A percentile compares a stretch with the other conserved stretches of the same genome.
These are phyloP conservation scores for Kodamaea jinghongensis DNA, from an alignment of 805 yeast genomes.

Conservation along the genomic window DNA sequence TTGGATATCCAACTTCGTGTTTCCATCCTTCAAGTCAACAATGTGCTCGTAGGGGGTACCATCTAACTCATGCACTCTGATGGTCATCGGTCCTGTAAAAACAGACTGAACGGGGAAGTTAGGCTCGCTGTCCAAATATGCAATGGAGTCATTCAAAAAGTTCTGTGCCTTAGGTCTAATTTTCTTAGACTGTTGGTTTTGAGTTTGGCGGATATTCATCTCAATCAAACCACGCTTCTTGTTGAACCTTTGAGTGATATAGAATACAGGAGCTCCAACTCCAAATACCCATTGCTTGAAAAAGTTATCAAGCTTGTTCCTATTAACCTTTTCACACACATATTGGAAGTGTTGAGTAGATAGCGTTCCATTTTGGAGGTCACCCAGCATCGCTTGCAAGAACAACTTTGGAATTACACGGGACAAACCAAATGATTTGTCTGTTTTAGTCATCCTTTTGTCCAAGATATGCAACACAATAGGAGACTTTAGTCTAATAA, in stretches of 20 bases:
- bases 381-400: conserved; percentile 94
- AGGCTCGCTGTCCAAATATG: conserved; percentile 43
- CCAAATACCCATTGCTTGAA: conserved; percentile 94
- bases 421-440: conserved; percentile 86
- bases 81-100: conserved; percentile 94
- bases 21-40: conserved; percentile 81
- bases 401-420: conserved; percentile 90
- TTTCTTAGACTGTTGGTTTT: conserved; percentile 53
- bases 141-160: conserved; percentile 46
- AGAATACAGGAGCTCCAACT: conserved; percentile 82
- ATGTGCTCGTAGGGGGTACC: conserved; percentile 99
- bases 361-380: conserved; percentile 69
- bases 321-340: conserved; percentile 93
- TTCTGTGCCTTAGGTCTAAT: conserved; percentile 35
- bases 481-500: conserved; percentile 79
- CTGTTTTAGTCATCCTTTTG: conserved; percentile 92
- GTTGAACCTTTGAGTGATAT: conserved; percentile 89
- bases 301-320: conserved; percentile 74
- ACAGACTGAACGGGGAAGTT: conserved; percentile 43
- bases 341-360: conserved; percentile 85
- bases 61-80: conserved; percentile 95
- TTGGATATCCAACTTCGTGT: conserved; percentile 87
- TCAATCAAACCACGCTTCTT: conserved; percentile 92
- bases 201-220: conserved; percentile 90
- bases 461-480: conserved; percentile 81